Base-by-base conservation (phyloP, 345 rosid genomes). In the Arabis hirsuta region DNA sequence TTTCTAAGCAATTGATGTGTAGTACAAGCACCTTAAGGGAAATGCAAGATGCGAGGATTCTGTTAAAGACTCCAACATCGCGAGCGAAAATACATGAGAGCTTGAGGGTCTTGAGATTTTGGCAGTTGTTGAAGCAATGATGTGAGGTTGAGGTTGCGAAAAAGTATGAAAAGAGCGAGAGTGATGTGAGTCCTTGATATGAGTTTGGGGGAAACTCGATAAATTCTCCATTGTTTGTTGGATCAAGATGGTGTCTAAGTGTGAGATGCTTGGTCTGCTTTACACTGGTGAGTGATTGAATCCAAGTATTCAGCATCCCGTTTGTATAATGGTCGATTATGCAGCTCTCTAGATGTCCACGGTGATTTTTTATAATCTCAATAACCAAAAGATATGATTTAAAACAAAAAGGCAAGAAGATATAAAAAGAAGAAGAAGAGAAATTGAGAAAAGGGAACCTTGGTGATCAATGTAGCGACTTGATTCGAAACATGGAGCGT, bases 51-150 rank as follows among this genome's bases (percentile, higher is more conserved):
- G 9, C 48, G 6, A 65, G 20, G 27, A 65, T 22, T 14, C 24
- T 36, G 58, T 51, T 65, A 51, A 50, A 50, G 36, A 65, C 47
- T 50, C 69, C 69, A 50, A 50, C 46, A 16, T 65, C 69, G 7
- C 34, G 7, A 12, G 58, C 22, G 12, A 9, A 0, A 2, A 48
- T 20, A 48, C 12, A 9, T 9, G 5, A 3, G 55, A 51, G 14
- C 12, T 51, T 51, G 29, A 51, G 55, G 7, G 32, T 51, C 14
- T 24, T 51, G 32, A 52, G 56, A 26, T 52, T 24, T 24, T 24
- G 31, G 32, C 56, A 52, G n/a, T 12, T 52, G 56, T 24, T 12
- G 56, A 52, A 24, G n/a, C 14, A 24, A 52, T 5, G 56, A 16
- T 16, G 16, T 16, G 16, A 16, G 16, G 16, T 16, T 3, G 56